Percentiles rank a stretch among this genome's conserved stretches.
Evolutionary conservation across 805 yeast genomes (phyloP).

Genomic region (Wickerhamomyces ciferrii): DNA sequence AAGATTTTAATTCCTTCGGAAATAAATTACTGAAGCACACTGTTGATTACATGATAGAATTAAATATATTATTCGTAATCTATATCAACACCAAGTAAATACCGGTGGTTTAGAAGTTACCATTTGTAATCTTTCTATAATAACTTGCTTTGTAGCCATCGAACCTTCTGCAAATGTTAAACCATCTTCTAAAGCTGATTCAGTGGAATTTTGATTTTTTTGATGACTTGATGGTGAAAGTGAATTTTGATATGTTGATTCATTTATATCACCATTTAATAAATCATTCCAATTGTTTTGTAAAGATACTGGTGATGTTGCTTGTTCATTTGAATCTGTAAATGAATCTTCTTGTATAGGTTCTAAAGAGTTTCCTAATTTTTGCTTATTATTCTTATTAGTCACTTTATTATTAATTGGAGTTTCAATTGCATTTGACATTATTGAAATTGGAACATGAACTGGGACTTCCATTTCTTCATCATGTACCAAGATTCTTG

Average conservation of each 20-base stretch:
- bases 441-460: conserved; percentile 29
- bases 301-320: conserved; percentile 12
- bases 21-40: neutral
- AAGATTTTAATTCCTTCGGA: neutral
- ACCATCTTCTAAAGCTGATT: neutral
- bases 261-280: conserved; percentile 25
- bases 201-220: neutral
- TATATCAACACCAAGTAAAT: conserved; percentile 55
- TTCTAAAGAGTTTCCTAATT: neutral
- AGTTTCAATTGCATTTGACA: conserved; percentile 40
- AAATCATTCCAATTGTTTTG: conserved; percentile 26
- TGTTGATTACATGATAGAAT: no score
- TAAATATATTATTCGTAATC: neutral
- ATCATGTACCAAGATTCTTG: conserved; percentile 53
- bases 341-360: conserved; percentile 7
- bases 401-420: conserved; percentile 16
- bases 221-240: neutral
- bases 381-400: neutral
- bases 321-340: conserved; percentile 3
- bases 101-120: conserved; percentile 55
- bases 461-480: conserved; percentile 55
- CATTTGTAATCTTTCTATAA: conserved; percentile 55
- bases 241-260: conserved; percentile 14
- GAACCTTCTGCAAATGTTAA: conserved; percentile 9
- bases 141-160: conserved; percentile 34